Evolutionary conservation across 1,284 basidiomycete species (phyloP).

Genomic region (Ceratobasidium papillatum): DNA sequence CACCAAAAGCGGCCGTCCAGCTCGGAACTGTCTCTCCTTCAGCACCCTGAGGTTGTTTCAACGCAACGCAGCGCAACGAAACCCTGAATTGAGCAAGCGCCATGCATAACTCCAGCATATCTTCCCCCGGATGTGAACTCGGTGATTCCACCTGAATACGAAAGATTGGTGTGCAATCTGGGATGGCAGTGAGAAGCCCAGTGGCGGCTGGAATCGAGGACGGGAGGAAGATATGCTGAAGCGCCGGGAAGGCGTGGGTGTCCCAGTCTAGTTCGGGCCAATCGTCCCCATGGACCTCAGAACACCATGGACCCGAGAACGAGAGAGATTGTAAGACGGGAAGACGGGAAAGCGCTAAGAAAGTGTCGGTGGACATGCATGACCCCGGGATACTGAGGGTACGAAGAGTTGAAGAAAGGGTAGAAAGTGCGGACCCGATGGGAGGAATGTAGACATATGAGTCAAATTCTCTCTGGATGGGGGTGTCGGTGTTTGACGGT

Average conservation of each 20-base stretch:
- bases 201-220: constrained; percentile 1
- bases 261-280: constrained; percentile 6
- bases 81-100: constrained; percentile 17
- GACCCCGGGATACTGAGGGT: constrained; percentile 9
- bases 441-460: constrained; percentile 29
- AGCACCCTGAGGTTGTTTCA: neutral
- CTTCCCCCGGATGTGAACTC: neutral
- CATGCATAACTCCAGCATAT: constrained; percentile 8
- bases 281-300: constrained; percentile 20
- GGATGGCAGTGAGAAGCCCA: neutral
- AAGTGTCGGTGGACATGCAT: constrained; percentile 29
- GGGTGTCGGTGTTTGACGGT: neutral
- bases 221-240: neutral
- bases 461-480: constrained; percentile 2
- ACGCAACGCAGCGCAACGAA: constrained; percentile 1
- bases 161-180: neutral
- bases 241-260: constrained; percentile 1
- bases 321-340: constrained; percentile 13
- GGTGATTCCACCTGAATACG: neutral
- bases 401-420: neutral
- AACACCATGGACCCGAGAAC: constrained; percentile 15
- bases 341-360: constrained; percentile 3
- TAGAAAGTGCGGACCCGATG: neutral
- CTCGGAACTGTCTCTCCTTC: neutral
- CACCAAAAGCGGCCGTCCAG: neutral